A percentile compares a stretch with the other conserved stretches of the same genome.
Conservation (phyloP, 1,284 basidiomycete species). For the Microbotryum lychnidis-dioicae region DNA sequence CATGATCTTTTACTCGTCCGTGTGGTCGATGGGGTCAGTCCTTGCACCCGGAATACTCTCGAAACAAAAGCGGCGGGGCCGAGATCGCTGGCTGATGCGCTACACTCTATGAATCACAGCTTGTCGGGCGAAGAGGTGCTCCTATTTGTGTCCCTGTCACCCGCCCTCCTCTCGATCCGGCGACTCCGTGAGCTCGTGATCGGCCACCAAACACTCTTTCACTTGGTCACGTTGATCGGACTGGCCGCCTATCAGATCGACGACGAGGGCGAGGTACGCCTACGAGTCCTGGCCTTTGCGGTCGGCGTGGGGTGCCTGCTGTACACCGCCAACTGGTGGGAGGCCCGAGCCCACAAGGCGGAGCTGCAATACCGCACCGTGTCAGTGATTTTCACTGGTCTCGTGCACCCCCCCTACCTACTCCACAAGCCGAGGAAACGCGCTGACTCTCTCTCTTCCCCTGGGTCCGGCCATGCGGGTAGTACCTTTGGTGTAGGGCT, state of each 20-base stretch:
- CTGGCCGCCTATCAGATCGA: constrained; percentile 51
- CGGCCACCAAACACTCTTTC: constrained; percentile 50
- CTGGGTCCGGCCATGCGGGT: background rate
- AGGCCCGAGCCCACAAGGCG: background rate
- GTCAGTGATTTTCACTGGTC: background rate
- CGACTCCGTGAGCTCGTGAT: constrained; percentile 28
- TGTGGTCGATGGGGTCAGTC: constrained; percentile 66
- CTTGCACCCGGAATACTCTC: background rate
- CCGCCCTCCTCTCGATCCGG: constrained; percentile 49
- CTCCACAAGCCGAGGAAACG: too few relatives aligned
- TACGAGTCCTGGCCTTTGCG: constrained; percentile 18
- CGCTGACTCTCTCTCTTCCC: too few relatives aligned
- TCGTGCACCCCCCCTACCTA: too few relatives aligned
- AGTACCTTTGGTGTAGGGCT: constrained; percentile 48
- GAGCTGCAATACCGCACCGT: background rate
- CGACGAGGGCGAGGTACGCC: constrained; percentile 7
- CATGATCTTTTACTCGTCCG: constrained; percentile 83
- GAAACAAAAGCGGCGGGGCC: background rate
- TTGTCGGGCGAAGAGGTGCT: constrained; percentile 31
- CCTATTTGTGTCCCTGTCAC: constrained; percentile 50
- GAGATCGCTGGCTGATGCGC: too few relatives aligned
- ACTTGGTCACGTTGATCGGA: constrained; percentile 50
- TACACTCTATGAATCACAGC: background rate
- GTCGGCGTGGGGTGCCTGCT: constrained; percentile 33
- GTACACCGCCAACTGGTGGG: constrained; percentile 16